These are phyloP conservation scores for Trichoderma simmonsii DNA, from an alignment of 2,329 filamentous ascomycete genomes.

Conservation along the genomic window DNA sequence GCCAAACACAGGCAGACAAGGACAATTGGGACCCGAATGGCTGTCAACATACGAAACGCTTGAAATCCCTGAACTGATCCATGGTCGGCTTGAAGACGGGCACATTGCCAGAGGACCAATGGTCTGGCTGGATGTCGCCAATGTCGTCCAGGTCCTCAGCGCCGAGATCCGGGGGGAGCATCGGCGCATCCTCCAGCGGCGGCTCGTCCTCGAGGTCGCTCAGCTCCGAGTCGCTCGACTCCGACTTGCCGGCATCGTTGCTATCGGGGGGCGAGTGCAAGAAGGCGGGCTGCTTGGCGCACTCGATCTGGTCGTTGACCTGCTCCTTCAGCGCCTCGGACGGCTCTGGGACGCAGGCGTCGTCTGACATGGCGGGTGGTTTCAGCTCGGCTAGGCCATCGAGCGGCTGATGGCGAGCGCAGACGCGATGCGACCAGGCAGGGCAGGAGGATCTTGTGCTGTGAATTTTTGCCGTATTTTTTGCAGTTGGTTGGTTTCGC, in stretches of 20 bases:
- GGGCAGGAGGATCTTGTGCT: not conserved
- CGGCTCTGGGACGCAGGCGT: slow-evolving; percentile 47
- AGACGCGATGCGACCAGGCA: slow-evolving; percentile 17
- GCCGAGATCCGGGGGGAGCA: slow-evolving; percentile 22
- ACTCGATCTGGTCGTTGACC: slow-evolving; percentile 31
- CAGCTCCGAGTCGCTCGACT: slow-evolving; percentile 62
- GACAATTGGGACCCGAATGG: not conserved
- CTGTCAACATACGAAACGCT: slow-evolving; percentile 69
- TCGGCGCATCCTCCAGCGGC: slow-evolving; percentile 36
- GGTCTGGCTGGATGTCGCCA: slow-evolving; percentile 76
- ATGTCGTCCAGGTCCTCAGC: slow-evolving; percentile 53
- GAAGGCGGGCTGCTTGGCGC: slow-evolving; percentile 43
- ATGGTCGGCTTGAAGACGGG: slow-evolving; percentile 95
- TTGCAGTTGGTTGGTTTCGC: not conserved
- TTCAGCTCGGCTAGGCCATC: slow-evolving; percentile 38
- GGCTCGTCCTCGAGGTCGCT: slow-evolving; percentile 61
- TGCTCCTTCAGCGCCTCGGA: slow-evolving; percentile 25
- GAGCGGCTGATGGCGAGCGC: slow-evolving; percentile 23
- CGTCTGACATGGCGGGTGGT: slow-evolving; percentile 52
- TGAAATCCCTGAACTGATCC: slow-evolving; percentile 92
- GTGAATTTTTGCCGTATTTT: not conserved
- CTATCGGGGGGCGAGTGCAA: slow-evolving; percentile 63
- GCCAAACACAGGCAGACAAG: not conserved
- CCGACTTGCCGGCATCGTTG: slow-evolving; percentile 57
- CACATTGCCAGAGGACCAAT: slow-evolving; percentile 89